Conservation (phyloP, 441 rosid species). For the Iberis amara region DNA sequence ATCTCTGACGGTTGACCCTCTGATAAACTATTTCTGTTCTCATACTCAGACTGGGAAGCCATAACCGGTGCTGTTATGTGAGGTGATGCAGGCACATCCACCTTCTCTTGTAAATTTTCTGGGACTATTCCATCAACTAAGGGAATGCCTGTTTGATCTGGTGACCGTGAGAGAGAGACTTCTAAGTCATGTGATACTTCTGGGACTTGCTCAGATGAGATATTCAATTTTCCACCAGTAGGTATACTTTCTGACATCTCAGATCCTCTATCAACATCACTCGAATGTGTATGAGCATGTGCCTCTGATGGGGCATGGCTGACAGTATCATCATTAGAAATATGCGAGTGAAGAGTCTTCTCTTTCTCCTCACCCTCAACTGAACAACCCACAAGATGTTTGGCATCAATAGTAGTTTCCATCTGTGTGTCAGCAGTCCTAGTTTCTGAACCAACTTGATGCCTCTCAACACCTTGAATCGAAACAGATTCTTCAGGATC, state of each 20-base stretch:
- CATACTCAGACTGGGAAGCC: slow-evolving; percentile 17
- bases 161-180: too few relatives aligned
- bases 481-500: slow-evolving; percentile 19
- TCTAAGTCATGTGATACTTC: too few relatives aligned
- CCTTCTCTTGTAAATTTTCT: neutral
- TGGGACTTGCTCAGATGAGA: too few relatives aligned
- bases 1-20: slow-evolving; percentile 2
- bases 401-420: slow-evolving; percentile 10
- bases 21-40: slow-evolving; percentile 1
- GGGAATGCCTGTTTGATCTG: too few relatives aligned
- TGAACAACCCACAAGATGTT: slow-evolving; percentile 6
- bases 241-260: slow-evolving; percentile 3
- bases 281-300: slow-evolving; percentile 6
- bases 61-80: too few relatives aligned
- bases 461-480: slow-evolving; percentile 12
- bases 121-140: neutral
- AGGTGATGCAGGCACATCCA: slow-evolving; percentile 12
- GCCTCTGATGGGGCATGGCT: neutral
- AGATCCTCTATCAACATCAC: slow-evolving; percentile 4
- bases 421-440: slow-evolving; percentile 13
- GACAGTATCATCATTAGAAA: slow-evolving; percentile 10
- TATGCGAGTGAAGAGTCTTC: neutral
- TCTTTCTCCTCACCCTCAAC: slow-evolving; percentile 21
- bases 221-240: neutral
- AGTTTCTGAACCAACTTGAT: neutral